Conservation (phyloP, 371 early-diverging fungal genomes). For the Dichotomocladium elegans region DNA sequence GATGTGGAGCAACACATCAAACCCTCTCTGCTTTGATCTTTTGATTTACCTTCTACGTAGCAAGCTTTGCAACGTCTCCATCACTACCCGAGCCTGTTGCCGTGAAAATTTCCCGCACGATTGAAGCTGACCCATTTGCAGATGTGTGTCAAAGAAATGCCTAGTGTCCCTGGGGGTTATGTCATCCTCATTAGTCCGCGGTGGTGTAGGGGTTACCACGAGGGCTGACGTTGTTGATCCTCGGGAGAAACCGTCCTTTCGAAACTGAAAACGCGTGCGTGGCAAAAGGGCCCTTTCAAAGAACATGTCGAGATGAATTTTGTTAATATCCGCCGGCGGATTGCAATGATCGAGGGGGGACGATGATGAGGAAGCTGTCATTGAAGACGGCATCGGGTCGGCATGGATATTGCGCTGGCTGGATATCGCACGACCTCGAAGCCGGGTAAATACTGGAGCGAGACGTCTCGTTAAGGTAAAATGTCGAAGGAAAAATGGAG, state of each 20-base stretch:
- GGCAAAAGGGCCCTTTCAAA: neutral
- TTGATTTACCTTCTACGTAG: conserved; percentile 10
- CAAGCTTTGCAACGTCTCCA: conserved; percentile 15
- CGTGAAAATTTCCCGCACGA: conserved; percentile 13
- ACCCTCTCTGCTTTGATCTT: no score
- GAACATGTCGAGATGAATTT: conserved; percentile 4
- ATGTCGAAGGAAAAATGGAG: neutral
- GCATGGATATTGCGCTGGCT: neutral
- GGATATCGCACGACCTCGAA: neutral
- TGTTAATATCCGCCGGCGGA: neutral
- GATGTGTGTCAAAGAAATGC: conserved; percentile 19
- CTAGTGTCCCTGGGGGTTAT: neutral
- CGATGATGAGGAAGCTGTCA: neutral
- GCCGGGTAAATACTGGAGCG: neutral
- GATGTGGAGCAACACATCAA: neutral
- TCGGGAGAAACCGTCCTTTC: no score
- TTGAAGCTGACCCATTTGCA: conserved; percentile 9
- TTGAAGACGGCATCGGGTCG: neutral
- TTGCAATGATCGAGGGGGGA: neutral
- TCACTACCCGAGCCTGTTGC: conserved; percentile 11
- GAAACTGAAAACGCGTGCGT: neutral
- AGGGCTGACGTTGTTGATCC: neutral
- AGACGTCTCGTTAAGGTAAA: neutral
- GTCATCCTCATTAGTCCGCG: neutral
- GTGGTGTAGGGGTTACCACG: neutral